These are phyloP conservation scores for Dendrobium nobile DNA, from an alignment of 106 monocot genomes.

Conservation along the genomic window DNA sequence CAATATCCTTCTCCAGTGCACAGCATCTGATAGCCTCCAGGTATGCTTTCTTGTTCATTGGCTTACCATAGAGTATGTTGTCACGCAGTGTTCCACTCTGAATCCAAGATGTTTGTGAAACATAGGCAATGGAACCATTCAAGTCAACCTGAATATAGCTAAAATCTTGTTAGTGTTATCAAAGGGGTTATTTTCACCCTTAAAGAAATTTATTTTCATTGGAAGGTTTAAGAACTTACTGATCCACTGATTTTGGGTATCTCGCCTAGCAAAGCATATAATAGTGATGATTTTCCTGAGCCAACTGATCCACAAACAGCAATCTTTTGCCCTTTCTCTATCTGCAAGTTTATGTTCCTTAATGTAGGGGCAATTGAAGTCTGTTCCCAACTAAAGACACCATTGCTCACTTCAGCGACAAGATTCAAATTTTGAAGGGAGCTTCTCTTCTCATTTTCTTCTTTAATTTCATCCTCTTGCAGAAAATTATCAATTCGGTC, in stretches of 20 bases:
- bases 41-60: constrained; percentile 46
- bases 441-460: constrained; percentile 21
- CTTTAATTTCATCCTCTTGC: constrained; percentile 52
- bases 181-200: no score
- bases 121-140: constrained; percentile 57
- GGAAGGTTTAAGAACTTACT: constrained; percentile 25
- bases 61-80: constrained; percentile 67
- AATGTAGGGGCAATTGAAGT: constrained; percentile 19
- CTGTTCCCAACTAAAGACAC: constrained; percentile 42
- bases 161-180: neutral
- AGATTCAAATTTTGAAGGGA: constrained; percentile 1
- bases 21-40: constrained; percentile 48
- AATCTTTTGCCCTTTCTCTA: constrained; percentile 41
- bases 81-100: constrained; percentile 59
- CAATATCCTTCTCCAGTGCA: constrained; percentile 72
- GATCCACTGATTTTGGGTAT: constrained; percentile 47
- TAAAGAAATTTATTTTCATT: neutral
- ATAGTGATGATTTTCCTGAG: constrained; percentile 57
- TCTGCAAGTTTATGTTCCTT: constrained; percentile 22
- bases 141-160: constrained; percentile 35
- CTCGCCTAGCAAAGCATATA: constrained; percentile 61
- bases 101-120: constrained; percentile 80
- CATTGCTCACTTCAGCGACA: constrained; percentile 20
- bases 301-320: constrained; percentile 71
- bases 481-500: constrained; percentile 55